phyloP scores from a whole-genome alignment of 192 early-diverging fungal species.

The Glomus cerebriforme region DNA sequence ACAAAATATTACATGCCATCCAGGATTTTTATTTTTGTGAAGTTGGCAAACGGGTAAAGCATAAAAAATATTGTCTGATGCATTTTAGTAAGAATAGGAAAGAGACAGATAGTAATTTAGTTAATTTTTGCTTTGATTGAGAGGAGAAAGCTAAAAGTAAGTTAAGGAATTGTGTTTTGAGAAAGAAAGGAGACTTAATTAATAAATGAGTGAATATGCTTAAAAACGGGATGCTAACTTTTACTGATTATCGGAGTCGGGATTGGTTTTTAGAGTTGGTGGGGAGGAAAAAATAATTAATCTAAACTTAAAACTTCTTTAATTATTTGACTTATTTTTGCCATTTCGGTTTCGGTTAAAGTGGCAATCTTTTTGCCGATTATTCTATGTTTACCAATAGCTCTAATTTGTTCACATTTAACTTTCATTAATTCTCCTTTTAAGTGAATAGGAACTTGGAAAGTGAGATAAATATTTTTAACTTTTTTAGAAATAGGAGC shows the following conservation, averaged over 20 bases:
- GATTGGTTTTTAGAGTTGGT: not conserved
- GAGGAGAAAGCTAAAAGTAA: slow-evolving; percentile 3
- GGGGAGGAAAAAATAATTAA: not conserved
- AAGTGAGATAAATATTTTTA: no score
- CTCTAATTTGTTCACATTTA: no score
- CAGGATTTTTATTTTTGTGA: slow-evolving; percentile 25
- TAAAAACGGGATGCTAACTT: not conserved
- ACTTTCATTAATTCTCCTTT: no score
- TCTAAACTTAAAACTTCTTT: no score
- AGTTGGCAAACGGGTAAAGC: not conserved
- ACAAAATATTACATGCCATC: slow-evolving; percentile 11
- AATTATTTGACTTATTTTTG: no score
- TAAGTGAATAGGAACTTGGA: no score
- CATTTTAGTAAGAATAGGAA: slow-evolving; percentile 8
- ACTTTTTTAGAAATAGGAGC: no score
- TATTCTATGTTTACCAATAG: no score
- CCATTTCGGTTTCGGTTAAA: no score
- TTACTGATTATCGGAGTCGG: not conserved
- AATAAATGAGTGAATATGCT: slow-evolving; percentile 13
- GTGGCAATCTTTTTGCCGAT: no score
- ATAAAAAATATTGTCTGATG: slow-evolving; percentile 14
- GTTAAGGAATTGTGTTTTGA: not conserved
- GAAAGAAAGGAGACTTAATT: not conserved
- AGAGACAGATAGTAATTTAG: not conserved
- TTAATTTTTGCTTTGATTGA: slow-evolving; percentile 8